Evolutionary conservation across 1,139 yeast genomes (phyloP).

Genomic region (Groenewaldozyma sp.): DNA sequence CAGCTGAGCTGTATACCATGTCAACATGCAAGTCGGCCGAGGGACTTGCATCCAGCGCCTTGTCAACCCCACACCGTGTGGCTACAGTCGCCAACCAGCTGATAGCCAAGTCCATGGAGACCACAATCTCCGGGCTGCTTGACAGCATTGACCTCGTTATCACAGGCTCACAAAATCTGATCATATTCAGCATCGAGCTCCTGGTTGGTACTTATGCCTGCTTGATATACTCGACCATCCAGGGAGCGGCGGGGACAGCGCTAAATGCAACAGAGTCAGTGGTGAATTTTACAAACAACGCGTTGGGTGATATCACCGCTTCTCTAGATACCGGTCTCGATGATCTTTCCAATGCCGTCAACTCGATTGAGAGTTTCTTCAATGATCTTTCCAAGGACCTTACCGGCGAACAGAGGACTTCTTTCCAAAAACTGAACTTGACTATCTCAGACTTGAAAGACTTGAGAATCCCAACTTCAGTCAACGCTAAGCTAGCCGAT

Average conservation of each 20-base stretch:
- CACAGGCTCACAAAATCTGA: constrained; percentile 48
- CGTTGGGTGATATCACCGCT: constrained; percentile 44
- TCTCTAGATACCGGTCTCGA: constrained; percentile 53
- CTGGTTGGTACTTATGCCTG: constrained; percentile 83
- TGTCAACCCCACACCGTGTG: constrained; percentile 48
- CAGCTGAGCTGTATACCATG: constrained; percentile 20
- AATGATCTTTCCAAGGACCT: constrained; percentile 46
- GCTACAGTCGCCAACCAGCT: constrained; percentile 46
- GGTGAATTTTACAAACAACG: constrained; percentile 49
- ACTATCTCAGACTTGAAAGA: constrained; percentile 49
- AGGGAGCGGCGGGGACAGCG: constrained; percentile 65
- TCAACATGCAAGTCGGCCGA: constrained; percentile 41
- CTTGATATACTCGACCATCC: constrained; percentile 60
- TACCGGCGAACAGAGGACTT: constrained; percentile 35
- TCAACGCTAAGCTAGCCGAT: constrained; percentile 43
- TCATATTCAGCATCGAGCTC: constrained; percentile 59
- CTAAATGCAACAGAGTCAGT: constrained; percentile 61
- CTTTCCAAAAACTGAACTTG: constrained; percentile 38
- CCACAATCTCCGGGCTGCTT: constrained; percentile 39
- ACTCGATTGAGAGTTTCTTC: constrained; percentile 33
- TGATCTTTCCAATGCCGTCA: constrained; percentile 42
- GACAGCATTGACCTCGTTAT: constrained; percentile 37
- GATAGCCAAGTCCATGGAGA: constrained; percentile 38
- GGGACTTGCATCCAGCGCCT: constrained; percentile 34
- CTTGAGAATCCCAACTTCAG: constrained; percentile 53